Conservation (phyloP, 495 filamentous ascomycete species). For the Rusavskia elegans region DNA sequence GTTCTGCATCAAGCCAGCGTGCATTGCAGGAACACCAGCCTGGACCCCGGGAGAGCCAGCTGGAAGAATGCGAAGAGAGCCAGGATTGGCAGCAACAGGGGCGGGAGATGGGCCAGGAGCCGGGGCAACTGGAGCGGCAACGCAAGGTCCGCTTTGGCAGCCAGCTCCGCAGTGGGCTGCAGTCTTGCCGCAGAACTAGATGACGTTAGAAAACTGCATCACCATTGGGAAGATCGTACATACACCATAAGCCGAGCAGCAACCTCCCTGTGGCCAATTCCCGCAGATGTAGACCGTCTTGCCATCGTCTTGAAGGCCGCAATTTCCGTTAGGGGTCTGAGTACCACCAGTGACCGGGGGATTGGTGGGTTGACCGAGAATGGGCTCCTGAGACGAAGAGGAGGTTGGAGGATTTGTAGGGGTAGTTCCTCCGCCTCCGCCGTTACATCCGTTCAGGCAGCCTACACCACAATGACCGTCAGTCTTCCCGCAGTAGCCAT, state of each 20-base stretch:
- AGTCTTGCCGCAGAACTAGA: slow-evolving; percentile 18
- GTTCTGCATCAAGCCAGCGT: slow-evolving; percentile 43
- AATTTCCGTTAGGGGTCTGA: slow-evolving; percentile 30
- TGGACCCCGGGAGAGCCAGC: slow-evolving; percentile 13
- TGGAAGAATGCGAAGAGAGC: slow-evolving; percentile 18
- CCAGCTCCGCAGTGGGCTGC: slow-evolving; percentile 24
- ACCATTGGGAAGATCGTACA: background rate
- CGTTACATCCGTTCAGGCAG: slow-evolving; percentile 21
- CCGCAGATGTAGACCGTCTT: slow-evolving; percentile 33
- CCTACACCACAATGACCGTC: slow-evolving; percentile 6
- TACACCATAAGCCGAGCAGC: slow-evolving; percentile 35
- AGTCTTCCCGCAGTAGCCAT: slow-evolving; percentile 10
- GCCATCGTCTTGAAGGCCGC: slow-evolving; percentile 24
- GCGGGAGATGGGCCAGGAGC: slow-evolving; percentile 22
- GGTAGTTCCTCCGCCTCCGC: no score
- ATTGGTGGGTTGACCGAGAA: slow-evolving; percentile 16
- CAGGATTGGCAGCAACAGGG: slow-evolving; percentile 21
- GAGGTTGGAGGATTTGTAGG: slow-evolving; percentile 2
- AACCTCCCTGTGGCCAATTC: slow-evolving; percentile 30
- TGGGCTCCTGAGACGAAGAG: slow-evolving; percentile 20
- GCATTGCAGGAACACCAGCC: slow-evolving; percentile 48
- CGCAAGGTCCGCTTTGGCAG: slow-evolving; percentile 23
- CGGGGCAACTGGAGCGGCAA: slow-evolving; percentile 14
- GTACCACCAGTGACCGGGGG: slow-evolving; percentile 16
- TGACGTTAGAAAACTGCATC: background rate